A percentile compares a stretch with the other conserved stretches of the same genome.
phyloP scores from a whole-genome alignment of 179 eudicot species.

The Beta lomatogona region DNA sequence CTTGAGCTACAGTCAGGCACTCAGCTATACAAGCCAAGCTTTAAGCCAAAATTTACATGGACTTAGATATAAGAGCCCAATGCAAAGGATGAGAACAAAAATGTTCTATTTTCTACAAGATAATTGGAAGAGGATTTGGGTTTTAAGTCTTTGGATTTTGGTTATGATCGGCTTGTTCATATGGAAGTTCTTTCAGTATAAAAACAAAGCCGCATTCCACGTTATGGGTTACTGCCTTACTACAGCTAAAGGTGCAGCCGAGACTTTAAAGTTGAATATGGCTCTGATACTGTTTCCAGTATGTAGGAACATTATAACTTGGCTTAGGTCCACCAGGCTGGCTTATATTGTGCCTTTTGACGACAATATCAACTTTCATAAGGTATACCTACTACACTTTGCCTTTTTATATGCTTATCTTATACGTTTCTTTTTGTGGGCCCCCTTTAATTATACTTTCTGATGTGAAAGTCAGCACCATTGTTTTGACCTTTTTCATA shows the following conservation, averaged over 20 bases:
- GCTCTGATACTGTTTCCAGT: slow-evolving; percentile 90
- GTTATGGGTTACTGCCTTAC: slow-evolving; percentile 95
- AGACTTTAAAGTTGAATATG: slow-evolving; percentile 90
- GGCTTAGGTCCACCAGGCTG: slow-evolving; percentile 85
- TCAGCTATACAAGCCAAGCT: slow-evolving; percentile 90
- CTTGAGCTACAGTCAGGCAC: slow-evolving; percentile 91
- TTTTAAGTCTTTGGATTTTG: slow-evolving; percentile 71
- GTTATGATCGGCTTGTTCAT: slow-evolving; percentile 72
- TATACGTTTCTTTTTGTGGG: slow-evolving; percentile 25
- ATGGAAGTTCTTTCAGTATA: slow-evolving; percentile 92
- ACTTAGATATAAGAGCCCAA: slow-evolving; percentile 55
- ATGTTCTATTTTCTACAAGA: slow-evolving; percentile 65
- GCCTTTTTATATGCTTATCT: slow-evolving; percentile 22
- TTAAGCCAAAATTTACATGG: slow-evolving; percentile 90
- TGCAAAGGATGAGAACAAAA: slow-evolving; percentile 57
- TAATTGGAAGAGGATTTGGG: slow-evolving; percentile 92
- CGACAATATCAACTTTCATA: slow-evolving; percentile 97
- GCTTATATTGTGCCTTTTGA: slow-evolving; percentile 75
- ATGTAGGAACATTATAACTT: slow-evolving; percentile 89
- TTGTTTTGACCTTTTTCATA: slow-evolving; percentile 11
- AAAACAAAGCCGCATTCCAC: slow-evolving; percentile 62
- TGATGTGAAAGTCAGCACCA: slow-evolving; percentile 22
- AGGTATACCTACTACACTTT: slow-evolving; percentile 56
- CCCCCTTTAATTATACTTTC: slow-evolving; percentile 2
- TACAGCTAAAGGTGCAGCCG: slow-evolving; percentile 97